Conservation (phyloP, 108 stramenopile genomes). For the Bacterosira constricta region DNA sequence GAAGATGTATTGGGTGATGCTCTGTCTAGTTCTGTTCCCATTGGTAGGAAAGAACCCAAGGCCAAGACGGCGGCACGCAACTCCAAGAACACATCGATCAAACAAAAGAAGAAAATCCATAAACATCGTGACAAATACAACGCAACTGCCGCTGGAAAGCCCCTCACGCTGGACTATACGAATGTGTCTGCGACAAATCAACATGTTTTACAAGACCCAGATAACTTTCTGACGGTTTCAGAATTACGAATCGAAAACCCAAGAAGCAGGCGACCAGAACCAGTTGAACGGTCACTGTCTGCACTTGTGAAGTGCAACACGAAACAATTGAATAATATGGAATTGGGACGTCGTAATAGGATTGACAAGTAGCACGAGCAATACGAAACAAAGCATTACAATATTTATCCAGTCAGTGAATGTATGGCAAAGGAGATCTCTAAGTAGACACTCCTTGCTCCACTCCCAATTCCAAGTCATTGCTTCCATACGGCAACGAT, state of each 20-base stretch:
- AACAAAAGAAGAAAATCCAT: neutral
- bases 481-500: slow-evolving; percentile 25
- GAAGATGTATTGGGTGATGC: slow-evolving; percentile 6
- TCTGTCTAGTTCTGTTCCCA: too few species aligned
- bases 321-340: neutral
- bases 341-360: slow-evolving; percentile 2
- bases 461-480: slow-evolving; percentile 36
- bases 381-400: too few species aligned
- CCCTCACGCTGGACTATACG: neutral
- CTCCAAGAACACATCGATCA: too few species aligned
- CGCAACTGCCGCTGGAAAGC: neutral
- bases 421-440: neutral
- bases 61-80: too few species aligned
- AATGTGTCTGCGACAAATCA: neutral
- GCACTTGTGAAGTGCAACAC: slow-evolving; percentile 1
- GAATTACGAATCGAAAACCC: neutral
- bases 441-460: slow-evolving; percentile 28
- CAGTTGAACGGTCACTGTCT: neutral
- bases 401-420: too few species aligned
- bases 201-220: neutral
- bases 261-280: neutral
- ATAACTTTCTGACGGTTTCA: neutral
- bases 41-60: too few species aligned
- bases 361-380: too few species aligned
- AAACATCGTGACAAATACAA: neutral